Evolutionary conservation across 805 yeast genomes (phyloP).

Genomic region (Metschnikowia chrysomelidarum): DNA sequence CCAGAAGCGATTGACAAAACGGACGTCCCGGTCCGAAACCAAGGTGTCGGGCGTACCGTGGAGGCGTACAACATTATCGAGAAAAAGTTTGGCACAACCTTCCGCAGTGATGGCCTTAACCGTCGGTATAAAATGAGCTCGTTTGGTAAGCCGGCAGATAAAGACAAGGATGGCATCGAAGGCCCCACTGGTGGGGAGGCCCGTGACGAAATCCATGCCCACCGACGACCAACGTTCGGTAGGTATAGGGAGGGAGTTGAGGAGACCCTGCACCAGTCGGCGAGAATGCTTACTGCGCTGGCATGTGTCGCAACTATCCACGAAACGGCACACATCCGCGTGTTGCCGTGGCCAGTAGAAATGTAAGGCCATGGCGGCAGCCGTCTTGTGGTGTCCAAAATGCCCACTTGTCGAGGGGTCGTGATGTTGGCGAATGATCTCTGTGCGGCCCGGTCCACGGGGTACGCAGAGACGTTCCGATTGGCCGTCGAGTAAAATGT

Average conservation of each 20-base stretch:
- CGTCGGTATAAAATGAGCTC: conserved; percentile 1
- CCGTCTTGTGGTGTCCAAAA: conserved; percentile 1
- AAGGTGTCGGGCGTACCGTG: conserved; percentile 1
- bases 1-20: neutral
- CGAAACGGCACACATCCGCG: no score
- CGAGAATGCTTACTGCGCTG: conserved; percentile 1
- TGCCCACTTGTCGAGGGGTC: conserved; percentile 1
- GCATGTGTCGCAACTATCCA: no score
- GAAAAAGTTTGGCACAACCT: neutral
- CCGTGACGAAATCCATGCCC: conserved; percentile 1
- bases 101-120: neutral
- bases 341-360: no score
- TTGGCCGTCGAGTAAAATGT: neutral
- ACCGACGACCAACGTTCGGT: conserved; percentile 1
- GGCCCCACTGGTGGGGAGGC: neutral
- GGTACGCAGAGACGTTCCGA: neutral
- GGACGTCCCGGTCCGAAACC: no score
- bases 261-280: neutral
- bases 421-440: neutral
- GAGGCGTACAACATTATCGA: neutral
- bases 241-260: neutral
- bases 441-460: neutral
- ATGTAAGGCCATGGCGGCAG: neutral
- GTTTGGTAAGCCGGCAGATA: conserved; percentile 1
- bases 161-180: conserved; percentile 2